These are phyloP conservation scores for Cercospora brassicicola DNA, from an alignment of 2,329 filamentous ascomycete species.

Conservation along the genomic window DNA sequence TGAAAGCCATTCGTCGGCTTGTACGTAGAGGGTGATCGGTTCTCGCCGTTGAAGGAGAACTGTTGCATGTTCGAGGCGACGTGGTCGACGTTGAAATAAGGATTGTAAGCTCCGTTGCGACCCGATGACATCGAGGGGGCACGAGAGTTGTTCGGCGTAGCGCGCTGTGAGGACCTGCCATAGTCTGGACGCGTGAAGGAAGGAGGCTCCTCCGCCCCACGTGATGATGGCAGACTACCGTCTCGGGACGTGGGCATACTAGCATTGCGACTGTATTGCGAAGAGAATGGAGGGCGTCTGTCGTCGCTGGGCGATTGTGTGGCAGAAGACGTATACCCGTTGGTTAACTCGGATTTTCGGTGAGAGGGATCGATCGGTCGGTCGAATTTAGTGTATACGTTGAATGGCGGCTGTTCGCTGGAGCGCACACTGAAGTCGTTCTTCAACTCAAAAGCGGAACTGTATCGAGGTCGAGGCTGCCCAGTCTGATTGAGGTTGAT, in stretches of 20 bases:
- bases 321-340: constrained; percentile 23
- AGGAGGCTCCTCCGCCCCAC: constrained; percentile 48
- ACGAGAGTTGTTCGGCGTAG: constrained; percentile 30
- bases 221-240: constrained; percentile 57
- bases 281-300: constrained; percentile 42
- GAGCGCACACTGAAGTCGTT: constrained; percentile 24
- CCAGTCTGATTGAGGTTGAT: constrained; percentile 31
- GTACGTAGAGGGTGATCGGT: constrained; percentile 24
- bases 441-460: constrained; percentile 22
- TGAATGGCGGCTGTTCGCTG: constrained; percentile 33
- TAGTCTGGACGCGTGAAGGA: constrained; percentile 33
- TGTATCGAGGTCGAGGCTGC: constrained; percentile 29
- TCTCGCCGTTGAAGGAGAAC: constrained; percentile 22
- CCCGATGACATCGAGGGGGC: constrained; percentile 53
- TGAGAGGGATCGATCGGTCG: constrained; percentile 29
- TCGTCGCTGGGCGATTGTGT: constrained; percentile 47
- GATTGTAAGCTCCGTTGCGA: constrained; percentile 43
- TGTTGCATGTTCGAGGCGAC: constrained; percentile 40
- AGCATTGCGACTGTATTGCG: constrained; percentile 48
- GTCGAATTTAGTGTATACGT: constrained; percentile 41
- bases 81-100: constrained; percentile 44
- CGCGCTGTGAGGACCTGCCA: constrained; percentile 23
- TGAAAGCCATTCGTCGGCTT: constrained; percentile 18
- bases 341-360: constrained; percentile 30
- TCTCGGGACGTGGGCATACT: constrained; percentile 55